These are phyloP conservation scores for Luvunga scandens DNA, from an alignment of 345 rosid genomes.

Conservation along the genomic window DNA sequence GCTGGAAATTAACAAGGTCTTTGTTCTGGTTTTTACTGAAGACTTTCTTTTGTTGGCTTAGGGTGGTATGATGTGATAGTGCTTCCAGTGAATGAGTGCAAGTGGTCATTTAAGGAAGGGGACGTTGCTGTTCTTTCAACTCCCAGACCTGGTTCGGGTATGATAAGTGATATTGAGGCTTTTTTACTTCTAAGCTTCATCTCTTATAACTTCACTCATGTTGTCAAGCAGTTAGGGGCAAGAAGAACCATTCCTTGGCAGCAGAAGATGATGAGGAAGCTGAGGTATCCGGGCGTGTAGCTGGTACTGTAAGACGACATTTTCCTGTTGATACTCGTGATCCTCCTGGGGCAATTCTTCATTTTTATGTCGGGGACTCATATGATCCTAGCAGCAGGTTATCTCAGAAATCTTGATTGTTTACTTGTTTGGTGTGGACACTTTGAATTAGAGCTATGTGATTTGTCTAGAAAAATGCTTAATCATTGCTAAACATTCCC, in stretches of 20 bases:
- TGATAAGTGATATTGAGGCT: constrained; percentile 14
- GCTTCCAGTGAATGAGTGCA: constrained; percentile 69
- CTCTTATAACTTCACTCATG: background rate
- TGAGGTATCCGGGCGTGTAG: constrained; percentile 75
- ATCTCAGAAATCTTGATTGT: constrained; percentile 8
- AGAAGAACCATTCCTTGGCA: constrained; percentile 39
- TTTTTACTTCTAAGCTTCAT: background rate
- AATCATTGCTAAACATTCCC: background rate
- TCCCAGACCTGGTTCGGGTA: constrained; percentile 82
- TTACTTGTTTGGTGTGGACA: background rate
- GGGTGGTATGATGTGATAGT: constrained; percentile 98
- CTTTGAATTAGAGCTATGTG: background rate
- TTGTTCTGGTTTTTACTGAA: constrained; percentile 14
- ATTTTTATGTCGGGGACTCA: constrained; percentile 89
- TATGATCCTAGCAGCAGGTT: constrained; percentile 71
- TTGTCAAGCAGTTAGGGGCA: constrained; percentile 49
- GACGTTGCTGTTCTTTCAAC: constrained; percentile 92
- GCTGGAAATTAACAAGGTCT: background rate
- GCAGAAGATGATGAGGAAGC: constrained; percentile 61
- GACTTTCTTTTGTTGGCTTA: constrained; percentile 28
- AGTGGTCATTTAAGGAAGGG: constrained; percentile 98
- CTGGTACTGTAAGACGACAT: constrained; percentile 93
- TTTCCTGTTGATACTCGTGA: constrained; percentile 92
- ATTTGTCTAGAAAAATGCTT: background rate
- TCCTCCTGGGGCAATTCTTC: constrained; percentile 95